Percentiles rank a stretch among this genome's conserved stretches.
These are phyloP conservation scores for Nicotiana undulata DNA, from an alignment of 257 asterid species.

Conservation along the genomic window DNA sequence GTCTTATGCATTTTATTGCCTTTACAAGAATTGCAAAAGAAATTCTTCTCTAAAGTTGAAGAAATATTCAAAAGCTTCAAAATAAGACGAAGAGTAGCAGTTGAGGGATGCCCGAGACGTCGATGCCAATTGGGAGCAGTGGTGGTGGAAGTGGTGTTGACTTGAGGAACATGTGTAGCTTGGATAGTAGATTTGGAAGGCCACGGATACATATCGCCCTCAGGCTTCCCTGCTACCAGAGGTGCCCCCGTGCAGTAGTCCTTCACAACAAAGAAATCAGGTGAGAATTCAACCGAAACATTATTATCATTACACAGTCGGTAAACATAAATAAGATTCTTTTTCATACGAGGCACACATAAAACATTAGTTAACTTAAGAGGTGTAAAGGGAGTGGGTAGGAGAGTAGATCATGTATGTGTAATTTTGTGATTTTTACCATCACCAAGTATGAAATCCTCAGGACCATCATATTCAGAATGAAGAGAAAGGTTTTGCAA, in stretches of 20 bases:
- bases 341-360: background rate
- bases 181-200: background rate
- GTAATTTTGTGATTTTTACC: background rate
- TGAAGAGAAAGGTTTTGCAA: background rate
- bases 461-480: background rate
- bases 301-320: background rate
- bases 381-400: background rate
- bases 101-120: background rate
- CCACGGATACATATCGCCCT: background rate
- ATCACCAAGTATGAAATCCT: background rate
- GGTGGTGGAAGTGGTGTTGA: background rate
- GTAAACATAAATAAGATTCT: background rate
- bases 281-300: background rate
- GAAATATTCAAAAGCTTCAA: background rate
- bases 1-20: background rate
- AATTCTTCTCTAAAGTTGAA: too few species aligned
- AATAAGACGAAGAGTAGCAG: background rate
- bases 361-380: background rate
- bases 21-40: background rate
- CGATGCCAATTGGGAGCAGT: background rate
- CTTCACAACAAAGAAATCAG: background rate
- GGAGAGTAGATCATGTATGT: background rate
- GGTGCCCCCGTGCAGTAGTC: background rate
- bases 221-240: background rate
- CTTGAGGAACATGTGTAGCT: background rate